Percentiles rank a stretch among this genome's conserved stretches.
phyloP scores from a whole-genome alignment of 1,139 yeast species.

The Kurtzmaniella quercitrusa region DNA sequence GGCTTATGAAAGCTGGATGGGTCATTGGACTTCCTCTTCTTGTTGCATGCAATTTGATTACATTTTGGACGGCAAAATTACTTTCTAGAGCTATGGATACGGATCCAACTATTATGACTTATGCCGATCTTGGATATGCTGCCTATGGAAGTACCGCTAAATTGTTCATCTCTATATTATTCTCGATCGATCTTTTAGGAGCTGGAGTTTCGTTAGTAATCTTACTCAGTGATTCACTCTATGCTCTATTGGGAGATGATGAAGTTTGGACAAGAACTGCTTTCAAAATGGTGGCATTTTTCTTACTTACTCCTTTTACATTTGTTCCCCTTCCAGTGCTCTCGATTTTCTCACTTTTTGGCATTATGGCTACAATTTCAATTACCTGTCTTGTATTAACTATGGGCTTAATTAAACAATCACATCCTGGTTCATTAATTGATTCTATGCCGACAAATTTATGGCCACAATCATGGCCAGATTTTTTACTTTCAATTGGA shows the following conservation, averaged over 20 bases:
- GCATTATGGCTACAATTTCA: constrained; percentile 42
- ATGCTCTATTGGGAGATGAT: constrained; percentile 38
- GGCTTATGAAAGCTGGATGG: constrained; percentile 46
- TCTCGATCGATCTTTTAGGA: constrained; percentile 48
- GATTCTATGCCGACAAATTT: constrained; percentile 42
- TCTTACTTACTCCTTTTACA: constrained; percentile 45
- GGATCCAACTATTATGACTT: constrained; percentile 74
- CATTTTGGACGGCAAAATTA: constrained; percentile 44
- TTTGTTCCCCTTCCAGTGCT: constrained; percentile 42
- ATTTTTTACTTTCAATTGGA: constrained; percentile 48
- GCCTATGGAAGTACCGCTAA: constrained; percentile 54
- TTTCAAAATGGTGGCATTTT: constrained; percentile 35
- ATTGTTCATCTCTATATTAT: constrained; percentile 35
- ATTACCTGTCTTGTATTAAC: constrained; percentile 36
- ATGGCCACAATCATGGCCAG: constrained; percentile 40
- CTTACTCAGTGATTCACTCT: constrained; percentile 51
- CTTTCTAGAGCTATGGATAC: constrained; percentile 54
- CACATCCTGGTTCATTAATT: constrained; percentile 41
- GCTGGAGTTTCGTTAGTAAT: constrained; percentile 56
- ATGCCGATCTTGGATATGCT: constrained; percentile 82
- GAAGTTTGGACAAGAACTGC: constrained; percentile 33
- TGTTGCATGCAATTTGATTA: constrained; percentile 34
- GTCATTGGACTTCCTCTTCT: constrained; percentile 36
- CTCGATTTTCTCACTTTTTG: constrained; percentile 41
- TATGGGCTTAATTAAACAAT: constrained; percentile 36